Conservation (phyloP, 2,329 filamentous ascomycete genomes). For the Aureobasidium vineae region DNA sequence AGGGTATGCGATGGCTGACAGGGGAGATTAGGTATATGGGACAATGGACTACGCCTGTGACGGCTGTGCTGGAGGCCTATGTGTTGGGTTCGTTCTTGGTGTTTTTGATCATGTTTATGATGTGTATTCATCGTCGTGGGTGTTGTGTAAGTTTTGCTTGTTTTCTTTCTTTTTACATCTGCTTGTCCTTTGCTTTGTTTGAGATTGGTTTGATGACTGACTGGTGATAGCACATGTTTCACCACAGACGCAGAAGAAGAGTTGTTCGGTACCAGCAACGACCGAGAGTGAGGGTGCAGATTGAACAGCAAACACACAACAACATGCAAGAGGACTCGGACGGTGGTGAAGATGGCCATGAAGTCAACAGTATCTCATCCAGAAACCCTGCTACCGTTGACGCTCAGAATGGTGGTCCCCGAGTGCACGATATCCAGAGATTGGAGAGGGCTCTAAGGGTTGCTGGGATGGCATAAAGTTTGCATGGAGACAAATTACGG, state of each 20-base stretch:
- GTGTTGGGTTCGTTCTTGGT: not conserved
- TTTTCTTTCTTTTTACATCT: not conserved
- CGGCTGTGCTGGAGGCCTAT: constrained; percentile 5
- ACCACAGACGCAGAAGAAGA: not conserved
- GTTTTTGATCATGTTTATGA: not conserved
- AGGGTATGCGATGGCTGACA: no score
- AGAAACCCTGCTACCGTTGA: not conserved
- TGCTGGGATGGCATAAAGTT: constrained; percentile 1
- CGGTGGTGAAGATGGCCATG: not conserved
- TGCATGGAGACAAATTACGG: not conserved
- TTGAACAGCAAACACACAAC: not conserved
- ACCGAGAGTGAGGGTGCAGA: not conserved
- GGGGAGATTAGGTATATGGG: not conserved
- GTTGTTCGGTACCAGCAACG: not conserved
- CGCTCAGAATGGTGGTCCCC: no score
- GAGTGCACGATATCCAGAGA: constrained; percentile 7
- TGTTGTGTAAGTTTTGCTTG: not conserved
- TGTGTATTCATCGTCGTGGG: not conserved
- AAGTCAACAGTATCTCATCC: not conserved
- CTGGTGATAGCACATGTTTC: not conserved
- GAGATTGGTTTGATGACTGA: not conserved
- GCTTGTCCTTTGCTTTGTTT: not conserved
- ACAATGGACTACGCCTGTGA: not conserved
- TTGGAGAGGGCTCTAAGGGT: not conserved
- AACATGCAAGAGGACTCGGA: not conserved